phyloP scores from a whole-genome alignment of 305 asterid genomes.

The Solanum aculeatissimum region DNA sequence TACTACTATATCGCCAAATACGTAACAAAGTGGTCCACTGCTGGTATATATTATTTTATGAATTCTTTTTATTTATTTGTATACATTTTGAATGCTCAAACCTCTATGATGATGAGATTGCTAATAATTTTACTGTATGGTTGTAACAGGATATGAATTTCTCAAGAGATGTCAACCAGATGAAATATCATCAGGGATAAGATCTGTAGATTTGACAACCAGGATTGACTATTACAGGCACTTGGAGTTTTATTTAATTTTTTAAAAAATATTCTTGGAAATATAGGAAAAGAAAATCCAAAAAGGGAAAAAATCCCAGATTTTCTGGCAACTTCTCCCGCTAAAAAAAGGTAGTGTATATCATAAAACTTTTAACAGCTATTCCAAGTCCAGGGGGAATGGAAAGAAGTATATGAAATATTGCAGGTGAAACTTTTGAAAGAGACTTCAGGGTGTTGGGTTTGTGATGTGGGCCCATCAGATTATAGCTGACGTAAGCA shows the following conservation, averaged over 20 bases:
- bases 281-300: neutral
- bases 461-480: constrained; percentile 18
- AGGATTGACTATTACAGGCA: constrained; percentile 7
- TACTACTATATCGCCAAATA: neutral
- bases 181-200: constrained; percentile 19
- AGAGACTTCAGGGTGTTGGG: constrained; percentile 13
- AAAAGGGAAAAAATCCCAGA: constrained; percentile 15
- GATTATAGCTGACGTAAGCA: constrained; percentile 9
- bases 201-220: constrained; percentile 25
- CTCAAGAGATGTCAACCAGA: constrained; percentile 24
- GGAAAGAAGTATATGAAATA: neutral
- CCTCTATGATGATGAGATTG: neutral
- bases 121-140: constrained; percentile 1
- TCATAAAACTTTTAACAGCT: neutral
- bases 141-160: constrained; percentile 22
- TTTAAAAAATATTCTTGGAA: neutral
- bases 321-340: constrained; percentile 17
- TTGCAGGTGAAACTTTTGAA: constrained; percentile 11
- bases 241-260: neutral
- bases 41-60: neutral
- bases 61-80: neutral
- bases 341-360: neutral
- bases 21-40: neutral
- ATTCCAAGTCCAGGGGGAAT: constrained; percentile 13
- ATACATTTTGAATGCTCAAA: neutral